A percentile compares a stretch with the other conserved stretches of the same genome.
These are phyloP conservation scores for Metarhizium humberi DNA, from an alignment of 2,329 filamentous ascomycete genomes.

Conservation along the genomic window DNA sequence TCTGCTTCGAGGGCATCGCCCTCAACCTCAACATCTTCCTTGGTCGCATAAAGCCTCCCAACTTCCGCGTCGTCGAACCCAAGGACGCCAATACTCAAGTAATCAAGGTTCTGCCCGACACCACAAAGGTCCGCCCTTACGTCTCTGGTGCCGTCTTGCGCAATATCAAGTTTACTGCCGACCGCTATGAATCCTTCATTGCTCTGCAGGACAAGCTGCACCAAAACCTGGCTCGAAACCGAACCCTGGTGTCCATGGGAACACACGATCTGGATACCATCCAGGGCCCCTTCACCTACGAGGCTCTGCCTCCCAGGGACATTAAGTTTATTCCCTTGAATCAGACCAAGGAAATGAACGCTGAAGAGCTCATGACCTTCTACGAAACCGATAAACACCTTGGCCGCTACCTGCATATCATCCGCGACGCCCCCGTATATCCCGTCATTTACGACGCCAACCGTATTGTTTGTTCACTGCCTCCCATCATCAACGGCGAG, in stretches of 20 bases:
- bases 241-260: constrained; percentile 92
- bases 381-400: constrained; percentile 94
- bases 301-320: constrained; percentile 81
- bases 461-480: constrained; percentile 79
- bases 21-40: constrained; percentile 95
- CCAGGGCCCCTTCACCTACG: constrained; percentile 92
- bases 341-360: constrained; percentile 82
- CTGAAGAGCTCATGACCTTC: constrained; percentile 81
- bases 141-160: constrained; percentile 84
- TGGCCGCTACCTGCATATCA: constrained; percentile 85
- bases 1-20: constrained; percentile 94
- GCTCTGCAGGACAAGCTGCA: constrained; percentile 95
- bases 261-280: constrained; percentile 94
- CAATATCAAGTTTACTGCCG: constrained; percentile 84
- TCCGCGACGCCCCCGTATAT: constrained; percentile 86
- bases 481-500: constrained; percentile 95
- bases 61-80: constrained; percentile 68
- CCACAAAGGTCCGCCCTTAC: constrained; percentile 71
- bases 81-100: constrained; percentile 65
- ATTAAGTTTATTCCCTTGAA: constrained; percentile 89
- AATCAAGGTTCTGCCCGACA: constrained; percentile 70
- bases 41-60: constrained; percentile 64
- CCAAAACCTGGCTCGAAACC: constrained; percentile 85
- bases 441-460: constrained; percentile 92
- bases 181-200: constrained; percentile 95